phyloP scores from a whole-genome alignment of 495 filamentous ascomycete genomes.

The Neurospora sublineolata region DNA sequence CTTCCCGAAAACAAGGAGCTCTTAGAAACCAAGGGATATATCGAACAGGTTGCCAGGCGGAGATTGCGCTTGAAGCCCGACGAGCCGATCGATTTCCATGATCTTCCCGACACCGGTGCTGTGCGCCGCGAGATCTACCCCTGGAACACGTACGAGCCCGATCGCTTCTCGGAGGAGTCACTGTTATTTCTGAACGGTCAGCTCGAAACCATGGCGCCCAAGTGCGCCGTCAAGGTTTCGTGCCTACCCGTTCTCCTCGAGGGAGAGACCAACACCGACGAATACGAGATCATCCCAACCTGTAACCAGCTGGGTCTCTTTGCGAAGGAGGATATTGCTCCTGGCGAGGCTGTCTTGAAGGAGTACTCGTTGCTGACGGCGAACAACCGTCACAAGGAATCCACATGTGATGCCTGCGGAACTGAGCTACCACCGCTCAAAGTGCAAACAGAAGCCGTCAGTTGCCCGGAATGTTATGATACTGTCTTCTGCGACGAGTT shows the following conservation, averaged over 20 bases:
- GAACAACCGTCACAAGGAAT: conserved; percentile 67
- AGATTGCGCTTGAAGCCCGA: conserved; percentile 28
- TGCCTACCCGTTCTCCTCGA: conserved; percentile 57
- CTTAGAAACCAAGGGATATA: conserved; percentile 33
- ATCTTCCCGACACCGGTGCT: conserved; percentile 58
- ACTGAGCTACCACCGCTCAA: conserved; percentile 54
- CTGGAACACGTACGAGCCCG: conserved; percentile 84
- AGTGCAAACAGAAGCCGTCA: conserved; percentile 33
- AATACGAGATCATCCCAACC: conserved; percentile 36
- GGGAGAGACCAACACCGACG: conserved; percentile 29
- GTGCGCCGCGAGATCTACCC: conserved; percentile 84
- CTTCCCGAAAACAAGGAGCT: conserved; percentile 37
- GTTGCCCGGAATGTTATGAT: conserved; percentile 66
- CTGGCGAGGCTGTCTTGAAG: conserved; percentile 64
- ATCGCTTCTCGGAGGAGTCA: conserved; percentile 61
- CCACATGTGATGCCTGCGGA: conserved; percentile 78
- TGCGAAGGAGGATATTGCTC: conserved; percentile 66
- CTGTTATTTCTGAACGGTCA: conserved; percentile 55
- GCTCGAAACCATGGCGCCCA: conserved; percentile 54
- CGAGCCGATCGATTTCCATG: conserved; percentile 35
- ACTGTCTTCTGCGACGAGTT: conserved; percentile 73
- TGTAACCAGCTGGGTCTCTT: conserved; percentile 78
- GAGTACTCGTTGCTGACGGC: conserved; percentile 76
- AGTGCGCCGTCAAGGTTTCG: conserved; percentile 59
- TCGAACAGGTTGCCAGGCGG: conserved; percentile 34